These are phyloP conservation scores for Lachancea mirantina DNA, from an alignment of 805 yeast species.

Conservation along the genomic window DNA sequence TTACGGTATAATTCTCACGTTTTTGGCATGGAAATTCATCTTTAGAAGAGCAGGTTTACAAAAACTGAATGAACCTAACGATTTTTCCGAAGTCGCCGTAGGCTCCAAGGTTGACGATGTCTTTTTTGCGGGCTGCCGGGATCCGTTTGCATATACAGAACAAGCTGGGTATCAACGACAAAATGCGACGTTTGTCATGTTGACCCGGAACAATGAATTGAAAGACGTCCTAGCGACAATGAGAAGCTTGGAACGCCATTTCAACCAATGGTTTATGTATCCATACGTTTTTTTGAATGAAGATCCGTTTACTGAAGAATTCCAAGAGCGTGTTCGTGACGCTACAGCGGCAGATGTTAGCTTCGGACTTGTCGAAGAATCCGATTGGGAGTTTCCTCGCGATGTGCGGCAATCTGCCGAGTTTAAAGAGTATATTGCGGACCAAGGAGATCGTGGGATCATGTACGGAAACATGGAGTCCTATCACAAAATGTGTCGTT, in stretches of 20 bases:
- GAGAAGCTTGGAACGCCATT: conserved; percentile 72
- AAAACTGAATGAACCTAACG: background rate
- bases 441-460: conserved; percentile 77
- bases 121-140: conserved; percentile 52
- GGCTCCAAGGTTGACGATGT: conserved; percentile 34
- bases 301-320: conserved; percentile 60
- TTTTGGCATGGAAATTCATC: too few relatives aligned
- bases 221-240: conserved; percentile 71
- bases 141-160: conserved; percentile 33
- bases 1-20: too few relatives aligned
- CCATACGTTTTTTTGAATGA: conserved; percentile 90
- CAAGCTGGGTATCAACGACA: conserved; percentile 38
- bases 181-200: conserved; percentile 77
- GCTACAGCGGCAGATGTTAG: conserved; percentile 56
- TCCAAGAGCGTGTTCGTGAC: conserved; percentile 44
- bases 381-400: conserved; percentile 65
- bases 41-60: too few relatives aligned
- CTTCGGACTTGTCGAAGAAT: conserved; percentile 58
- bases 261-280: conserved; percentile 89
- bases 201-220: conserved; percentile 75
- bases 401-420: conserved; percentile 14
- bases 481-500: conserved; percentile 95
- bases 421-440: conserved; percentile 50
- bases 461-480: conserved; percentile 77
- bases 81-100: conserved; percentile 14